These are phyloP conservation scores for Arthromyces matolae DNA, from an alignment of 768 basidiomycete genomes.

Conservation along the genomic window DNA sequence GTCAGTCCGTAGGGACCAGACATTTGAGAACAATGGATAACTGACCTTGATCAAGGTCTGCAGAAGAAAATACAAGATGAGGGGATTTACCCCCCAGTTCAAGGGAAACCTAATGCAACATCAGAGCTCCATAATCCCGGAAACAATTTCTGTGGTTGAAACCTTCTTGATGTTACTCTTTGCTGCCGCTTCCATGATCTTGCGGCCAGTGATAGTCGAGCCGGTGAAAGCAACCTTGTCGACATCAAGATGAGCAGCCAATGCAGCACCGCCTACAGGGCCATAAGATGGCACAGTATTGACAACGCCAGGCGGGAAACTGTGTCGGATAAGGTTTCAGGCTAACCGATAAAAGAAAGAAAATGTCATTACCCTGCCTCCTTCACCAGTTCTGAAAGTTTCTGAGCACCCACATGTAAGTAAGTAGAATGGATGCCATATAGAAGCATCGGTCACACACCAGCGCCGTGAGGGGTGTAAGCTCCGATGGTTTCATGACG, in stretches of 20 bases:
- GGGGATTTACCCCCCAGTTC: slow-evolving; percentile 95
- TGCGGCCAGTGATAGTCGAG: slow-evolving; percentile 83
- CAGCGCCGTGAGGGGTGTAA: slow-evolving; percentile 80
- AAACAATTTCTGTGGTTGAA: too few species aligned
- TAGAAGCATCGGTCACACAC: slow-evolving; percentile 33
- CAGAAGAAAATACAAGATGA: slow-evolving; percentile 85
- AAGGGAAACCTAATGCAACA: slow-evolving; percentile 62
- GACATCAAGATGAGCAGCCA: slow-evolving; percentile 78
- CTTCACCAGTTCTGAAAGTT: slow-evolving; percentile 75
- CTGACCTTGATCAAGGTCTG: slow-evolving; percentile 83
- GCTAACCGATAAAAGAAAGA: background rate
- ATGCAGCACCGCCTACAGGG: slow-evolving; percentile 76
- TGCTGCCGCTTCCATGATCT: slow-evolving; percentile 89
- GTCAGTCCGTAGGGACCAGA: too few species aligned
- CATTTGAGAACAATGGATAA: background rate
- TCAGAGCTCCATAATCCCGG: too few species aligned
- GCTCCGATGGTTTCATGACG: slow-evolving; percentile 92
- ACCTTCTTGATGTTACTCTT: slow-evolving; percentile 94
- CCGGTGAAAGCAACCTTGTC: slow-evolving; percentile 98
- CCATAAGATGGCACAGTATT: slow-evolving; percentile 88
- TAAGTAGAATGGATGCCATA: background rate
- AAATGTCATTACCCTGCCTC: slow-evolving; percentile 68
- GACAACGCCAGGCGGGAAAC: slow-evolving; percentile 88
- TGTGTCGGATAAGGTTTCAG: slow-evolving; percentile 24
- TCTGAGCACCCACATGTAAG: too few species aligned